Evolutionary conservation across 2,329 filamentous ascomycete species (phyloP), one percentile per base, ranked within the genome.

Genomic region (Epichloe gansuensis): DNA sequence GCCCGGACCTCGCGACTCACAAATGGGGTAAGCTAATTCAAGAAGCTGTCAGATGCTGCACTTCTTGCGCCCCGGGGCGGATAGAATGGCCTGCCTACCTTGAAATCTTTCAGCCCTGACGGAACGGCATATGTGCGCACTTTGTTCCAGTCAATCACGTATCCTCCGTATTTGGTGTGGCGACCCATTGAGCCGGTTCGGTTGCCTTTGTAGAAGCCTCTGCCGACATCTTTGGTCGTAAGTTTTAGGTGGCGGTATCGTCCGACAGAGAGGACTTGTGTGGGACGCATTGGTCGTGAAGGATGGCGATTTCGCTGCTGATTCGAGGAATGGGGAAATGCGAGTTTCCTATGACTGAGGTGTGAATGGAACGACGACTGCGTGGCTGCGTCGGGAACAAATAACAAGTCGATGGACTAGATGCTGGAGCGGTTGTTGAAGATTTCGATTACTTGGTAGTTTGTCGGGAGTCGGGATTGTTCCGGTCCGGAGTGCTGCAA

Each of bases 141-240:
- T 72, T 94, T 95, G 52, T 75, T 71, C 77, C 80, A 95, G 59
- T 97, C 86, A 59, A 97, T 83, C 46, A 82, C 68, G 69, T 93
- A 98, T 49, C 84, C 84, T 69, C 91, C 93, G 66, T 82, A 81
- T 67, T 87, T 86, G 52, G 87, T 91, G 72, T 94, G 88, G 13
- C 75, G 72, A 68, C 93, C 93, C 82, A 94, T 90, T 43, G 86
- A 82, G 2, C 93, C 93, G 1, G 89, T 85, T 46, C 91, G 79
- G 62, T 86, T 96, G 66, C 93, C 93, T 77, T 97, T 97, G 82
- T 98, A 98, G 81, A 85, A 98, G 60, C 91, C 91, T 66, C 89
- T 88, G 68, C 86, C 87, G 67, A 91, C 85, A 70, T 93, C 85
- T 73, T 98, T 98, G 60, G 91, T 95, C 12, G 88, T 96, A 64